phyloP scores from a whole-genome alignment of 306 rosid genomes.

The Citrullus mucosospermus region DNA sequence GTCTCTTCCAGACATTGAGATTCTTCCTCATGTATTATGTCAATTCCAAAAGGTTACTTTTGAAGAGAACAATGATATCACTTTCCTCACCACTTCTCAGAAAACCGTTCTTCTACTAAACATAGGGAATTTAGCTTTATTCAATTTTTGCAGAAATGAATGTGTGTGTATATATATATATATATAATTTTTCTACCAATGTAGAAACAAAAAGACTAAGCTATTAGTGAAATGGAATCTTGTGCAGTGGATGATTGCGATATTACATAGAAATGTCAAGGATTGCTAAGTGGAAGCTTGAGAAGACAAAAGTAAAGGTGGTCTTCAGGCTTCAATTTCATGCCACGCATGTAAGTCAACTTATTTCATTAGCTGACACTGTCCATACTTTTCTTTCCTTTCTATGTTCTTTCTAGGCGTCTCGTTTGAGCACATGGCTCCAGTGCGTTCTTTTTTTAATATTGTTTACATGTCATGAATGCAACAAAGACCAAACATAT shows the following conservation, averaged over 20 bases:
- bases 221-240: constrained; percentile 11
- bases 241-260: constrained; percentile 21
- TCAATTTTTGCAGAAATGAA: not conserved
- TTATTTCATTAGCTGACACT: not conserved
- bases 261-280: constrained; percentile 65
- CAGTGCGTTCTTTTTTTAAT: not conserved
- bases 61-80: not conserved
- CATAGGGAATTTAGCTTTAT: not conserved
- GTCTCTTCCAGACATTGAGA: not conserved
- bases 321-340: constrained; percentile 94
- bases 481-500: not conserved
- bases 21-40: not conserved
- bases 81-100: not conserved
- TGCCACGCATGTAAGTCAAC: constrained; percentile 84
- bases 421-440: not conserved
- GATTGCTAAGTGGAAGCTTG: constrained; percentile 79
- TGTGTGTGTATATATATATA: too few relatives aligned
- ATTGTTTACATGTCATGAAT: not conserved
- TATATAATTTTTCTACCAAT: not conserved
- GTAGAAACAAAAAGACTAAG: not conserved
- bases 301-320: constrained; percentile 97
- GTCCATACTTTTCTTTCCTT: not conserved
- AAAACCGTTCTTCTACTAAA: not conserved
- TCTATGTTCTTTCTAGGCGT: not conserved
- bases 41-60: not conserved